phyloP scores from a whole-genome alignment of 2,329 filamentous ascomycete genomes.

The Colletotrichum musae region DNA sequence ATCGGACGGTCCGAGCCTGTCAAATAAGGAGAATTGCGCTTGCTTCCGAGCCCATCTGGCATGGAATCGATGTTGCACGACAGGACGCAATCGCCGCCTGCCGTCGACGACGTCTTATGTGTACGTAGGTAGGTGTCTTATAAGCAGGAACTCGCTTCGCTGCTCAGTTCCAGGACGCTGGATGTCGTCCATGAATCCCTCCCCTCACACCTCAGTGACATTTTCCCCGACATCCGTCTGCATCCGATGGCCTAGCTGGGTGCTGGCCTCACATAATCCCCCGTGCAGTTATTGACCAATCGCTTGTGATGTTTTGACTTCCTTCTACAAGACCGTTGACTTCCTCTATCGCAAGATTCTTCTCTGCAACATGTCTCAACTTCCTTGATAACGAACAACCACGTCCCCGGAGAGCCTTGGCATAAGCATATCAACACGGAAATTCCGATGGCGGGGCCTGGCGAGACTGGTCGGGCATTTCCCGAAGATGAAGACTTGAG shows the following conservation, averaged over 20 bases:
- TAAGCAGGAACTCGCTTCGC: too few species aligned
- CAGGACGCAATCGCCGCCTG: not conserved
- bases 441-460: not conserved
- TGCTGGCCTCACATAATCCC: slow-evolving; percentile 10
- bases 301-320: slow-evolving; percentile 4
- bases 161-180: not conserved
- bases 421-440: too few species aligned
- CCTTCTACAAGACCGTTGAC: not conserved
- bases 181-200: not conserved
- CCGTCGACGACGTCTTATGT: not conserved
- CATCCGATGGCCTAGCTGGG: too few species aligned
- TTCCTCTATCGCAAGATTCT: not conserved
- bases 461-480: not conserved
- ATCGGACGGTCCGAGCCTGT: slow-evolving; percentile 1
- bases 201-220: not conserved
- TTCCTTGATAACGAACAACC: too few species aligned
- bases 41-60: not conserved
- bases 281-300: not conserved
- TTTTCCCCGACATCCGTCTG: not conserved
- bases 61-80: not conserved
- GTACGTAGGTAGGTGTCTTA: too few species aligned
- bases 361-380: not conserved
- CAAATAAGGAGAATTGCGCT: not conserved
- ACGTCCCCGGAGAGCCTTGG: too few species aligned
- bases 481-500: not conserved